Evolutionary conservation across 2,329 filamentous ascomycete genomes (phyloP).

Genomic region (Atkinsonella texensis): DNA sequence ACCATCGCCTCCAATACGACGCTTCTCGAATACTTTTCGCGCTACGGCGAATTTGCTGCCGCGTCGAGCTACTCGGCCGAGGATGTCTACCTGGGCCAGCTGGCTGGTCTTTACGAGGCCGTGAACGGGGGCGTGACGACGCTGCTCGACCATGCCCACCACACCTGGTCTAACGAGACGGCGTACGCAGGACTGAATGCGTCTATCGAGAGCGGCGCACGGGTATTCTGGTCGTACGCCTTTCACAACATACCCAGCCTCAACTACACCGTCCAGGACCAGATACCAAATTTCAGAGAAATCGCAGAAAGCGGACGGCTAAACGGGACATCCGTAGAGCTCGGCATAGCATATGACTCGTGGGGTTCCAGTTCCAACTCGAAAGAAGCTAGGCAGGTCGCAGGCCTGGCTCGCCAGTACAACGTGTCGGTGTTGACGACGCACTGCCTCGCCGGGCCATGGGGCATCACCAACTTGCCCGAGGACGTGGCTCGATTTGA

Average conservation of each 20-base stretch:
- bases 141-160: conserved; percentile 39
- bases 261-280: conserved; percentile 9
- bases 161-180: conserved; percentile 31
- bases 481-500: conserved; percentile 21
- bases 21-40: conserved; percentile 33
- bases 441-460: conserved; percentile 10
- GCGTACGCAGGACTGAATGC: conserved; percentile 33
- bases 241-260: neutral
- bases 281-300: neutral
- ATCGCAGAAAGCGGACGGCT: neutral
- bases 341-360: neutral
- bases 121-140: conserved; percentile 42
- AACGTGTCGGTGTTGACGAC: neutral
- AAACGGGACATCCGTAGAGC: neutral
- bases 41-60: conserved; percentile 24
- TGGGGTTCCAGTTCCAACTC: neutral
- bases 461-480: conserved; percentile 26
- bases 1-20: conserved; percentile 40
- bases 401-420: neutral
- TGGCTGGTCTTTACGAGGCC: conserved; percentile 35
- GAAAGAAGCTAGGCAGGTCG: neutral
- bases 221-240: conserved; percentile 32
- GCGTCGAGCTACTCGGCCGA: conserved; percentile 23
- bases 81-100: conserved; percentile 34
- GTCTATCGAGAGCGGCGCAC: conserved; percentile 33